Base-by-base conservation (phyloP, 2,329 filamentous ascomycete genomes). In the Claviceps spartinae region DNA sequence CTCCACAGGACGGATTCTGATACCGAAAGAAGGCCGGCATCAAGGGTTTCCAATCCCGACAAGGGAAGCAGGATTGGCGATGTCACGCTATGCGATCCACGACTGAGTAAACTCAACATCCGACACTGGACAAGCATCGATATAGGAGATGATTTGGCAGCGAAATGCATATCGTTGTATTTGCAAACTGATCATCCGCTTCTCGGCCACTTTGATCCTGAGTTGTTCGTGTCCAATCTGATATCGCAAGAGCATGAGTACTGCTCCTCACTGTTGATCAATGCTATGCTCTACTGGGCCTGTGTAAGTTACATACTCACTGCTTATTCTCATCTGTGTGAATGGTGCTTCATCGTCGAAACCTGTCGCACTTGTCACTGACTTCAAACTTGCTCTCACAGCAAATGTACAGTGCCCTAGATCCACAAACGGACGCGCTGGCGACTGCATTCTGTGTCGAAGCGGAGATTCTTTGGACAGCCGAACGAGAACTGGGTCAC, bases 101-200 rank as follows among this genome's bases (percentile, higher is more conserved):
- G 63, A 7, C 57, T 67, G 1, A 1, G n/a, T 20, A 30, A 55
- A 1, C 53, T 67, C 1, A 47, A 60, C 20, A 61, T 68, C 42
- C 18, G 50, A 4, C 59, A 60, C 55, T 65, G 68, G 68, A 67
- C 68, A 24, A 53, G 62, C 48, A 57, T 68, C 6, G 43, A 53
- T 13, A 55, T 68, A 3, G 42, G 57, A 3, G 57, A 63, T 43
- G 57, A 63, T 2, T 53, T 63, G 11, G 62, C 64, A 3, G 64
- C 62, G 1, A 56, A 56, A n/a, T 59, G 60, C 13, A 64, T 70
- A 5, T 67, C 66, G 1, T 52, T 65, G 1, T 70, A 69, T 45
- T 55, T 69, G 2, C 56, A 60, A 42, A 66, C 64, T 6, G 67
- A 71, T 30, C 65, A 70, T 49, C 65, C 67, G 2, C 56, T 71